Evolutionary conservation across 2,329 filamentous ascomycete species (phyloP).

Genomic region (Epichloe amarillans): DNA sequence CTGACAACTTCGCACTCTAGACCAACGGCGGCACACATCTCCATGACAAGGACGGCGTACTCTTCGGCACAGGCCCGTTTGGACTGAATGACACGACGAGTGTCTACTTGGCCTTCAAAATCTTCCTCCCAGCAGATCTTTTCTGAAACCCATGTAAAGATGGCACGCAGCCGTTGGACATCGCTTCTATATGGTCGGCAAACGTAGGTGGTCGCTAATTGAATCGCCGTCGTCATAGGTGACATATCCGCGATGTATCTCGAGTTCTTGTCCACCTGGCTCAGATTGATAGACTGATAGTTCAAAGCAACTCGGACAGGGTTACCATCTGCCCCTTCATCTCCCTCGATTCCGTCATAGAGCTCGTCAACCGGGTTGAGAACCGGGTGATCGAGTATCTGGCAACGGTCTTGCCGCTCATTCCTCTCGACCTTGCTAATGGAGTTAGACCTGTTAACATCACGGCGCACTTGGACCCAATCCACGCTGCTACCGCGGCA

Average conservation of each 20-base stretch:
- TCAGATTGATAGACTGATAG: constrained; percentile 66
- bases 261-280: constrained; percentile 88
- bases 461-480: constrained; percentile 94
- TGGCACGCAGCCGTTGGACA: constrained; percentile 80
- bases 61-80: constrained; percentile 80
- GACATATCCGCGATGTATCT: constrained; percentile 79
- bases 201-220: constrained; percentile 79
- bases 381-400: constrained; percentile 86
- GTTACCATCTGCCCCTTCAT: constrained; percentile 75
- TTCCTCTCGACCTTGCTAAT: constrained; percentile 76
- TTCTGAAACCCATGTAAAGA: constrained; percentile 96
- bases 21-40: constrained; percentile 88
- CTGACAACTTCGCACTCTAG: constrained; percentile 76
- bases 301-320: constrained; percentile 73
- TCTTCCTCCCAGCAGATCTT: constrained; percentile 93
- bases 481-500: constrained; percentile 48
- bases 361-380: constrained; percentile 84
- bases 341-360: constrained; percentile 71
- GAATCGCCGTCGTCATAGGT: constrained; percentile 66
- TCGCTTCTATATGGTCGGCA: constrained; percentile 91
- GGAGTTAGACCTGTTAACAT: constrained; percentile 91
- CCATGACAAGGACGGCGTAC: constrained; percentile 73
- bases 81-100: constrained; percentile 68
- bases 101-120: constrained; percentile 73
- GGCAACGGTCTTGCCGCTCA: constrained; percentile 77